These are phyloP conservation scores for Exophiala viscosa DNA, from an alignment of 2,329 filamentous ascomycete genomes.

Conservation along the genomic window DNA sequence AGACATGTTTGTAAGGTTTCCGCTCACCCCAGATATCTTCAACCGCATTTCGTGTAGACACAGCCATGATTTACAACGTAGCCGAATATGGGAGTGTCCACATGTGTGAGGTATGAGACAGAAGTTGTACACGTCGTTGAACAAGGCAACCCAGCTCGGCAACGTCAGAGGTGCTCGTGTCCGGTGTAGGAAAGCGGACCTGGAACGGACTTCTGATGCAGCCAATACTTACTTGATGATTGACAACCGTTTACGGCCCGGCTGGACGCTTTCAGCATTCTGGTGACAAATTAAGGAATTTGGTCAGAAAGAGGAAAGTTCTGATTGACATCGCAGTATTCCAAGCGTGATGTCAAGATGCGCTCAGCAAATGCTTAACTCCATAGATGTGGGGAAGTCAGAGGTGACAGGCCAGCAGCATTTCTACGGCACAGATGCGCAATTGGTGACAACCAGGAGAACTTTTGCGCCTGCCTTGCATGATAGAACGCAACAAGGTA, in stretches of 20 bases:
- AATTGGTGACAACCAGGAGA: no score
- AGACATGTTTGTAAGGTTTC: slow-evolving; percentile 35
- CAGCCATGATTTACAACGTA: neutral
- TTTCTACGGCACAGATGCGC: no score
- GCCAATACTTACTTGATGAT: neutral
- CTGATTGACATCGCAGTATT: neutral
- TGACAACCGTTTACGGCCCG: neutral
- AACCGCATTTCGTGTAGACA: slow-evolving; percentile 30
- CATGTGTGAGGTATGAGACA: no score
- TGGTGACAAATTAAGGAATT: neutral
- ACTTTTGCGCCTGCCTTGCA: no score
- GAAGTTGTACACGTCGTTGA: no score
- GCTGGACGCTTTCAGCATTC: neutral
- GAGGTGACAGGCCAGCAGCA: no score
- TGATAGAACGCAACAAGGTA: no score
- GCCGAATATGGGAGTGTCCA: no score
- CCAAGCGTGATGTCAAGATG: neutral
- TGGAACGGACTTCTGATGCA: neutral
- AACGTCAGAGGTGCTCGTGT: no score
- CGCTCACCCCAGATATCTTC: slow-evolving; percentile 34
- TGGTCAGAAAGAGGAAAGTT: no score
- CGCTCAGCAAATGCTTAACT: neutral
- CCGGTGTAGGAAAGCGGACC: no score
- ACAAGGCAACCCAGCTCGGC: no score
- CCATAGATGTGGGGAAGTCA: neutral